Conservation (phyloP, 306 rosid species). For the cucumber (Cucumis sativus) region DNA sequence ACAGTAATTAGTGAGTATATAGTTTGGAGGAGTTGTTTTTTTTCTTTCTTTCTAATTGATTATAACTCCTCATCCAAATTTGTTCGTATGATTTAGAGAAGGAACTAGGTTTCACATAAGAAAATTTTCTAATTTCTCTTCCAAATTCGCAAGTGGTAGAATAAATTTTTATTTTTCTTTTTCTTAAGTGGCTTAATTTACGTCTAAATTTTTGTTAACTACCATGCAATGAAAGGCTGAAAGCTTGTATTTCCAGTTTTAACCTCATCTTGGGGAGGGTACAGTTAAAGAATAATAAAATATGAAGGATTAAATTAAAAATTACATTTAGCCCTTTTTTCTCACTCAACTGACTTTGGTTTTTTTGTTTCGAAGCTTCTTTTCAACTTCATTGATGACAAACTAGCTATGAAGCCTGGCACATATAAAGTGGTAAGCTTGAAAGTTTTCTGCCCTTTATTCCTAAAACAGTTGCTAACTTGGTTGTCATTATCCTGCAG, state of each 20-base stretch:
- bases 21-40: neutral
- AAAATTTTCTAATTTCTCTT: neutral
- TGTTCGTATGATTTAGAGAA: neutral
- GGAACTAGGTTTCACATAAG: neutral
- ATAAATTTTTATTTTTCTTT: neutral
- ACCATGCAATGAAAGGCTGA: neutral
- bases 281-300: neutral
- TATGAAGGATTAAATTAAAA: neutral
- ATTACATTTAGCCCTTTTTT: neutral
- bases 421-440: slow-evolving; percentile 64
- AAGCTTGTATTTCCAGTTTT: neutral
- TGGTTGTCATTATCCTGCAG: neutral
- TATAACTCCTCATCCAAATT: neutral
- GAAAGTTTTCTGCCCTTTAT: neutral
- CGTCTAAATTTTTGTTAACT: neutral
- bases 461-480: neutral
- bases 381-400: slow-evolving; percentile 50
- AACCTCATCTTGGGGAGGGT: neutral
- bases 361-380: slow-evolving; percentile 34
- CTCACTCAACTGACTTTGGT: slow-evolving; percentile 8
- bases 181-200: neutral
- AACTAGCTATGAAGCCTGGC: slow-evolving; percentile 40
- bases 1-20: neutral
- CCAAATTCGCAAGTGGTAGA: neutral
- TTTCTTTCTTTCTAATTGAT: too few species aligned